Base-by-base conservation (phyloP, 257 asterid genomes). In the Salvia hispanica region DNA sequence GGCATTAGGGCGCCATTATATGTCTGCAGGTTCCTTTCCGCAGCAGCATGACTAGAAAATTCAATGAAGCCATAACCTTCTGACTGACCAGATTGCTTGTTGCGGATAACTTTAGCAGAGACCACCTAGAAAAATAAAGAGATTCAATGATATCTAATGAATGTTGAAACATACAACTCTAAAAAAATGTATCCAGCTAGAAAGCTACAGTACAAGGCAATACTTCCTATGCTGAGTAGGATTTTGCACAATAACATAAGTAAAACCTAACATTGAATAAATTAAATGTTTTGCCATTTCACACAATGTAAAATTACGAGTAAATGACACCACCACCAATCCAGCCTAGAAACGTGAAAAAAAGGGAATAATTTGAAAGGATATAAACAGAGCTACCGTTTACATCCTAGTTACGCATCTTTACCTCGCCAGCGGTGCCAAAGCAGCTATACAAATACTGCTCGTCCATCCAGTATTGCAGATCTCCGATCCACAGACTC, bases 381-480 rank as follows among this genome's bases (percentile, higher is more conserved):
- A 15, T 8, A 34, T n/a, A 0, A 34, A 6, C 34, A 36, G 0
- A 2, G 10, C 36, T 9, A 18, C 34, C 54, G 43, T 18, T 51
- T 4, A 11, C 4, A 8, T 59, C 14, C 14, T 47, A 33, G 16
- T 8, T 43, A 9, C 6, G 56, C n/a, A 58, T 25, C 7, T 12
- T 64, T 75, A 91, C 97, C 96, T 91, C 96, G 53, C 97, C 97
- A 14, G 86, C 9, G 47, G 72, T 55, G 47, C 78, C 83, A 52
- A 92, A 92, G 77, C 95, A 86, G 33, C 15, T 69, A 10, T 55
- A 43, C 46, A 92, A 40, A 70, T 89, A 92, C 70, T 72, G 79
- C 78, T 92, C 98, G 42, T 89, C 98, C 97, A 92, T 92, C 97
- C 96, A 92, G 77, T 76, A 79, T 65, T 87, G 98, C 77, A 92